Percentiles rank a stretch among this genome's conserved stretches.
Evolutionary conservation across 192 early-diverging fungal genomes (phyloP).

Genomic region (Coemansia sp.): DNA sequence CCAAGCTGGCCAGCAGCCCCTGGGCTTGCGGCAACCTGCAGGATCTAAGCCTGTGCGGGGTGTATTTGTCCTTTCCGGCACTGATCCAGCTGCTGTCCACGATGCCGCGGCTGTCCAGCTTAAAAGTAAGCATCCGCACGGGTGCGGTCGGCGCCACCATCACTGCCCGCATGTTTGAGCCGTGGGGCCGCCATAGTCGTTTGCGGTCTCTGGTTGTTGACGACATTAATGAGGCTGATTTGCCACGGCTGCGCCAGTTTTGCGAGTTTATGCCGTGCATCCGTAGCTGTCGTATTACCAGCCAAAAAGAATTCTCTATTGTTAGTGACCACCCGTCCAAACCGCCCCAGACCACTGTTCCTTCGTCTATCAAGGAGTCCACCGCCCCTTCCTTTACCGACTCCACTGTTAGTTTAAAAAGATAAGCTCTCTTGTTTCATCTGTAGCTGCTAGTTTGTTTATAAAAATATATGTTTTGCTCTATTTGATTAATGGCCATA

Average conservation of each 20-base stretch:
- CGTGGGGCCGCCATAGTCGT: conserved; percentile 50
- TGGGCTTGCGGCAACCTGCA: conserved; percentile 37
- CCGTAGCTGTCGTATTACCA: conserved; percentile 42
- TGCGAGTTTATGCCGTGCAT: conserved; percentile 54
- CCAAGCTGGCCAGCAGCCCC: conserved; percentile 54
- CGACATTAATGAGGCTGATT: conserved; percentile 47
- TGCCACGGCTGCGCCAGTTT: conserved; percentile 42
- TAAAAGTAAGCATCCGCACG: conserved; percentile 44
- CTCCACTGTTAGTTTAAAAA: conserved; percentile 4
- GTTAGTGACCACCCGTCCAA: neutral
- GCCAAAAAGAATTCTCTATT: conserved; percentile 16
- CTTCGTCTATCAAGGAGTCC: neutral
- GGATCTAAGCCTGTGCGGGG: conserved; percentile 48
- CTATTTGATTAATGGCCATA: too few relatives aligned
- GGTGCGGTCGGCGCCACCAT: conserved; percentile 40
- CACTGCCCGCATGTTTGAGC: conserved; percentile 50
- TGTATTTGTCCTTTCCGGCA: conserved; percentile 50
- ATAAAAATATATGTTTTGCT: too few relatives aligned
- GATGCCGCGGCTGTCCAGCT: conserved; percentile 32
- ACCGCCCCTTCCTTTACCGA: conserved; percentile 5
- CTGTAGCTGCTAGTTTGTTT: too few relatives aligned
- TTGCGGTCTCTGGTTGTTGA: conserved; percentile 45
- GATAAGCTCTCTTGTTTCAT: neutral
- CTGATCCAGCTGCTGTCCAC: conserved; percentile 52
- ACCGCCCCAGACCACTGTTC: neutral